Base-by-base conservation (phyloP, 2,329 filamentous ascomycete species). In the Cladosporium halotolerans region DNA sequence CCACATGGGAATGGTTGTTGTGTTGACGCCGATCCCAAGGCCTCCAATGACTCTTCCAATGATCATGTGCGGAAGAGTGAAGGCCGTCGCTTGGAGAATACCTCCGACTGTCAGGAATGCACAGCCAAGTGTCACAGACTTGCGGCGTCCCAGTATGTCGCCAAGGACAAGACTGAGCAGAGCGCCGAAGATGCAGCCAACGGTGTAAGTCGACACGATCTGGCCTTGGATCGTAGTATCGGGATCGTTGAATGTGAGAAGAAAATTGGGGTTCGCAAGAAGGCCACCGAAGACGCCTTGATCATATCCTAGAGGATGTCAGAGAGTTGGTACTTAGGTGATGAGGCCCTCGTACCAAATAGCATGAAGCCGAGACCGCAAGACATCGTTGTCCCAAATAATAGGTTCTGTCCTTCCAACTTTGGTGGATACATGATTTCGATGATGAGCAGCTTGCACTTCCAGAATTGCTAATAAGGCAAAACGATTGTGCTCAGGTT, bases 141-240 rank as follows among this genome's bases (percentile, higher is more conserved):
- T 34, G 10, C 40, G 14, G 31, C 49, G 72, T 18, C 75, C 74
- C 2, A 76, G 60, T 6, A 60, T 58, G 54, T 76, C 73, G 9
- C 72, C 73, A 23, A 66, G 66, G 5, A 63, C 41, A 2, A 75
- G 60, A 52, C 70, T 67, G 40, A 67, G 63, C 32, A 73, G 62
- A 3, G 73, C 71, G 4, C 73, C 72, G 14, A 72, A 56, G 0
- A 76, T 60, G 55, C 72, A 76, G n/a, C 77, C 77, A 34, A 79
- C 67, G 55, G 79, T 76, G 65, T 79, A 80, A 3, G 68, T 68
- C 1, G 60, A 63, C 0, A 69, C 67, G 13, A 70, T 70, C 51
- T 69, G 69, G 7, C 67, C 67, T 41, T 53, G 51, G 2, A 60
- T 33, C n/a, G 52, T 59, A 9, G 53, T 41, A 16, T 32, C 43